Evolutionary conservation across 108 stramenopile species (phyloP), one percentile per base, ranked within the genome.

Genomic region (Nitzschia putrida): DNA sequence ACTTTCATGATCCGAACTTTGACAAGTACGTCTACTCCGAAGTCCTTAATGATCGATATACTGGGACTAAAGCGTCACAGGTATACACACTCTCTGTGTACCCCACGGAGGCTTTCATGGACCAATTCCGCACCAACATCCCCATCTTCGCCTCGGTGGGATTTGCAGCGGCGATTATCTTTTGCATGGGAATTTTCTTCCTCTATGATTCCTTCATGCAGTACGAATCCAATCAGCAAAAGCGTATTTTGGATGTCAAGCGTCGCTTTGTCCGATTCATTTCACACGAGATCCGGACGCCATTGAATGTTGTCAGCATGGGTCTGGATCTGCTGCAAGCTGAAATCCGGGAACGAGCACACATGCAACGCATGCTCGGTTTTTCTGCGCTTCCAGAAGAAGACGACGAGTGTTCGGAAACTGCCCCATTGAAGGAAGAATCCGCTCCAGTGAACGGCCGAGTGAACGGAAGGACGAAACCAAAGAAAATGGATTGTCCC

Each of bases 201-300:
- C 45, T 64, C 11, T 82, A 82, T 56, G 81, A 82, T 53, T 75
- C 41, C 54, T 82, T 78, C 25, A 69, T 82, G 38, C 66, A 61
- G 7, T 61, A 61, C 0, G 81, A 78, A 39, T 64, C 73, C 37
- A 23, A 34, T 26, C 73, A 71, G 40, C 58, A 65, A 40, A 43
- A 54, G 1, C 20, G 57, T 22, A 22, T 81, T 21, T 60, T 81
- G 10, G 76, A 81, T 25, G 61, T 68, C 1, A 81, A 81, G 63
- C 76, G 80, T 0, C 65, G 63, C 2, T 81, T 77, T 56, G 72
- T 81, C 6, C 71, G 76, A 13, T 81, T 73, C 58, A 59, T 82
- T 16, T 77, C 75, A 3, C 80, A 81, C 37, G 83, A 84, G 54
- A 72, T 84, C 12, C 79, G 83, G 18, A 80, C 79, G 16, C 83